Evolutionary conservation across 176 grass and related monocot species (phyloP).

Genomic region (Oryza australiensis): DNA sequence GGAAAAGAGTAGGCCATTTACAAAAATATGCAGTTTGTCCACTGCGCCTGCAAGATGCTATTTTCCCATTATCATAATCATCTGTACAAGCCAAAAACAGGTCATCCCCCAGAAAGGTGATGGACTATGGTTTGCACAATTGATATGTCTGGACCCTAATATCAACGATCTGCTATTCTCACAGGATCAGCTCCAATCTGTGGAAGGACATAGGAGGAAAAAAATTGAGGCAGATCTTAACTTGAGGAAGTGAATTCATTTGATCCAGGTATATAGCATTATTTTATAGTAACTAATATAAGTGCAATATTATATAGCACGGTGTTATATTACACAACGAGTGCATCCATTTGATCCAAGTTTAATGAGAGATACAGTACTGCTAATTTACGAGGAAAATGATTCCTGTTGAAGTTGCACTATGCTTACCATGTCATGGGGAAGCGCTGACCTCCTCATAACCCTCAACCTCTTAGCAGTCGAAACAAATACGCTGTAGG

Average conservation of each 20-base stretch:
- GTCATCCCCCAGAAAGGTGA: conserved; percentile 14
- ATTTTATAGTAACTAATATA: not conserved
- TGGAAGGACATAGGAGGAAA: not conserved
- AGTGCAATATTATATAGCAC: not conserved
- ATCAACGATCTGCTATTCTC: conserved; percentile 21
- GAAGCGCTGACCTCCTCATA: conserved; percentile 68
- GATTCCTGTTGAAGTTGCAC: not conserved
- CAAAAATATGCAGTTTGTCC: conserved; percentile 23
- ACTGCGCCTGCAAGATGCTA: not conserved
- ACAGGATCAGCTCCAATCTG: conserved; percentile 28
- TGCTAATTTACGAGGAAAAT: not conserved
- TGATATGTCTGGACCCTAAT: conserved; percentile 11
- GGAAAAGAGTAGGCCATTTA: conserved; percentile 36
- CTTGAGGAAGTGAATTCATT: not conserved
- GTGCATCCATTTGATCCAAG: not conserved
- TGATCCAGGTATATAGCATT: not conserved
- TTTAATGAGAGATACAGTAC: not conserved
- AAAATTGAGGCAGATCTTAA: not conserved
- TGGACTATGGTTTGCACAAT: not conserved
- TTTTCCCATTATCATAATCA: conserved; percentile 29
- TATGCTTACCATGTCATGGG: conserved; percentile 36
- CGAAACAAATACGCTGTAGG: conserved; percentile 64
- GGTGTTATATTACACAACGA: not conserved
- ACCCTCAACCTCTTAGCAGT: conserved; percentile 76
- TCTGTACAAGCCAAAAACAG: conserved; percentile 36